Conservation (phyloP, 116 monocot genomes). For the Iris pallida region DNA sequence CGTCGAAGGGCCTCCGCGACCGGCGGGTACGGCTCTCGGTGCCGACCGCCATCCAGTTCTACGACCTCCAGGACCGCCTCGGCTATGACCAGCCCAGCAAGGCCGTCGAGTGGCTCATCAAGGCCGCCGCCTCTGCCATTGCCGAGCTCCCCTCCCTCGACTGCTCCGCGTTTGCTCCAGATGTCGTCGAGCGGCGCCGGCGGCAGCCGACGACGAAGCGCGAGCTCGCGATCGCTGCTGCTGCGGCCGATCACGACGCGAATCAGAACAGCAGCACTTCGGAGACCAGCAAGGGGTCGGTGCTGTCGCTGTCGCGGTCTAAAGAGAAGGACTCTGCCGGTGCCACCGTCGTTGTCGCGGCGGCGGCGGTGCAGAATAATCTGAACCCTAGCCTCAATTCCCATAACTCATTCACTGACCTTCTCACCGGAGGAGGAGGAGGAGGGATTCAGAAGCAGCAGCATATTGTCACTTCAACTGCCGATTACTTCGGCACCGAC, state of each 20-base stretch:
- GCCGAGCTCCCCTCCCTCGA: slow-evolving; percentile 66
- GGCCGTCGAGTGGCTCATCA: slow-evolving; percentile 94
- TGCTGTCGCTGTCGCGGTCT: slow-evolving; percentile 70
- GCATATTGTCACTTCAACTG: slow-evolving; percentile 25
- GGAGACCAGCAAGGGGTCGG: slow-evolving; percentile 87
- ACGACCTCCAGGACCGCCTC: slow-evolving; percentile 94
- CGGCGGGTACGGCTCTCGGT: slow-evolving; percentile 87
- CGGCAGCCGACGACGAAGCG: no score
- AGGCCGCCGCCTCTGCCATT: slow-evolving; percentile 70
- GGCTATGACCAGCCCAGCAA: slow-evolving; percentile 96
- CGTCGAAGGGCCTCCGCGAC: slow-evolving; percentile 82
- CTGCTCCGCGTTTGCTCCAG: slow-evolving; percentile 23
- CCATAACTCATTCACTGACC: slow-evolving; percentile 76
- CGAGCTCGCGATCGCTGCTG: no score
- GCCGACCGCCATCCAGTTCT: slow-evolving; percentile 94
- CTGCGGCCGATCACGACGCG: no score
- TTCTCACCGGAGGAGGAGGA: slow-evolving; percentile 48
- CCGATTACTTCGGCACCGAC: slow-evolving; percentile 60
- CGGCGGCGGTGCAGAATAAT: slow-evolving; percentile 9
- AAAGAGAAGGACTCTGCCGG: slow-evolving; percentile 54
- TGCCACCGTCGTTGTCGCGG: neutral
- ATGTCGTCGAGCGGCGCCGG: slow-evolving; percentile 1
- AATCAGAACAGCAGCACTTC: slow-evolving; percentile 69
- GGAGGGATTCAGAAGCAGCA: neutral
- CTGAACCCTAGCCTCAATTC: slow-evolving; percentile 21